These are phyloP conservation scores for Aspergillus amoenus DNA, from an alignment of 2,329 filamentous ascomycete genomes.

Conservation along the genomic window DNA sequence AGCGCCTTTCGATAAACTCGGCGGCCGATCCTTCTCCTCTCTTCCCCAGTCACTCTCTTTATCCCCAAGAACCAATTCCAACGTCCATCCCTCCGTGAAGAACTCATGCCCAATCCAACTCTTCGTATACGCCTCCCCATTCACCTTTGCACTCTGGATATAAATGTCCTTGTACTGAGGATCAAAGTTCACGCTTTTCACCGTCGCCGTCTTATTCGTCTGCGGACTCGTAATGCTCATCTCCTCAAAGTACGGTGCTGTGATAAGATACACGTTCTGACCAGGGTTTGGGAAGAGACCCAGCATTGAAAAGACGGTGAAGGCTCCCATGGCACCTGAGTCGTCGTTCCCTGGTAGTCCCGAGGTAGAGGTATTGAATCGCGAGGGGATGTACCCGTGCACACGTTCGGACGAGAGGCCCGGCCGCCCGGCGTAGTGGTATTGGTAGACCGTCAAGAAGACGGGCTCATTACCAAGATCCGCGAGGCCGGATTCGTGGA, in stretches of 20 bases:
- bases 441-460: slow-evolving; percentile 66
- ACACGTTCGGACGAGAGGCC: slow-evolving; percentile 50
- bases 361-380: slow-evolving; percentile 56
- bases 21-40: slow-evolving; percentile 58
- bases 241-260: slow-evolving; percentile 63
- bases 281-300: slow-evolving; percentile 68
- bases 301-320: slow-evolving; percentile 66
- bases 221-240: slow-evolving; percentile 58
- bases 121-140: slow-evolving; percentile 59
- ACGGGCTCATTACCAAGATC: slow-evolving; percentile 66
- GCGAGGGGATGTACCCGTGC: slow-evolving; percentile 63
- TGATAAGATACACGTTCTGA: slow-evolving; percentile 68
- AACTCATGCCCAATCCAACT: slow-evolving; percentile 70
- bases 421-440: slow-evolving; percentile 67
- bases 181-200: slow-evolving; percentile 62
- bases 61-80: slow-evolving; percentile 62
- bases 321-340: slow-evolving; percentile 67
- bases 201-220: slow-evolving; percentile 59
- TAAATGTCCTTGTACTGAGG: slow-evolving; percentile 56
- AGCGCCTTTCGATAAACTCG: slow-evolving; percentile 41
- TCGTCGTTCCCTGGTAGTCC: slow-evolving; percentile 71
- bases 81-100: slow-evolving; percentile 62
- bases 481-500: slow-evolving; percentile 63
- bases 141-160: slow-evolving; percentile 63
- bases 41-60: slow-evolving; percentile 68